Conservation (phyloP, 2,329 filamentous ascomycete species). For the Trichophyton verrucosum region DNA sequence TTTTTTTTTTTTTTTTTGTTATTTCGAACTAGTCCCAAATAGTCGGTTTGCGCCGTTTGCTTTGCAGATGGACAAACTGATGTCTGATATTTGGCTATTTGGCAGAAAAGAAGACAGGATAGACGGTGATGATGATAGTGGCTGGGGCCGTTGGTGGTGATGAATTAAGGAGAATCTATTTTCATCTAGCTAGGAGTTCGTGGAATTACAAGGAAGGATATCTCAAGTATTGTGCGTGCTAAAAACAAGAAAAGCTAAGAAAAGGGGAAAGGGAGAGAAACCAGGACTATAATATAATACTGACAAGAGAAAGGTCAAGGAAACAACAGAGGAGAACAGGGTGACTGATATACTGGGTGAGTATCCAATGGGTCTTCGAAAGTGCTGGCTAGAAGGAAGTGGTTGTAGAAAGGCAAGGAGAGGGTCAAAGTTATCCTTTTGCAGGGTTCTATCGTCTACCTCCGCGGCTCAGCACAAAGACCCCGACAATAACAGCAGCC, state of each 20-base stretch:
- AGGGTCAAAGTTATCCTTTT: neutral
- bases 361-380: neutral
- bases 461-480: constrained; percentile 71
- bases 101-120: too few relatives aligned
- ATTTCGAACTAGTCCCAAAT: neutral
- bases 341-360: too few relatives aligned
- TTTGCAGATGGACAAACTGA: neutral
- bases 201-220: constrained; percentile 1
- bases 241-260: neutral
- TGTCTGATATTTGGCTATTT: neutral
- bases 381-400: neutral
- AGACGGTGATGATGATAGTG: too few relatives aligned
- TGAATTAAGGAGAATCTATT: neutral
- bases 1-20: neutral
- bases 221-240: neutral
- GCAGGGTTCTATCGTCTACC: constrained; percentile 5
- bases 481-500: constrained; percentile 83
- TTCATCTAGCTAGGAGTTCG: neutral
- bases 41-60: neutral
- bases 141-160: too few relatives aligned
- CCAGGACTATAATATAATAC: too few relatives aligned
- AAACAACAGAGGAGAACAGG: too few relatives aligned
- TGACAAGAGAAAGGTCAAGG: too few relatives aligned
- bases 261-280: too few relatives aligned
- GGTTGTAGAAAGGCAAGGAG: neutral